Conservation (phyloP, 805 yeast species). For the Zygosaccharomyces bisporus region DNA sequence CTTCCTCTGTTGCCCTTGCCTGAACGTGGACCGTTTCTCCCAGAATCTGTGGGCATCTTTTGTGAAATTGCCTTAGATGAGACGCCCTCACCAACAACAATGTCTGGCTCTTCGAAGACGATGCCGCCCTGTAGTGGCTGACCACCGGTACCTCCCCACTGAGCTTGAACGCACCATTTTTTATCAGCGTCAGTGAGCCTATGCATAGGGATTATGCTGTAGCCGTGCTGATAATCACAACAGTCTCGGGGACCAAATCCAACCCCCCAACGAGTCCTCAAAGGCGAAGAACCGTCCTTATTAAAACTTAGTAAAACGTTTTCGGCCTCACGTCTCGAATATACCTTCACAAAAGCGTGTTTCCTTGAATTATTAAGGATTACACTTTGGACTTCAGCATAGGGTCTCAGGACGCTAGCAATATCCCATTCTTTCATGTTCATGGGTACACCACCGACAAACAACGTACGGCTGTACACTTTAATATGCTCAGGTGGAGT, state of each 20-base stretch:
- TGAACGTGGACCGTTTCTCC: constrained; percentile 81
- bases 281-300: constrained; percentile 55
- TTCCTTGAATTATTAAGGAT: constrained; percentile 83
- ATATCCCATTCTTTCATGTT: constrained; percentile 74
- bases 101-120: constrained; percentile 95
- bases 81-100: constrained; percentile 91
- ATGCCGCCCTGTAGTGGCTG: constrained; percentile 72
- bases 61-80: constrained; percentile 87
- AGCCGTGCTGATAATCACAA: constrained; percentile 89
- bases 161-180: constrained; percentile 83
- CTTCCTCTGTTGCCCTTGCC: constrained; percentile 49
- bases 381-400: constrained; percentile 87
- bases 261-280: constrained; percentile 97
- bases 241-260: constrained; percentile 99
- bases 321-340: constrained; percentile 89
- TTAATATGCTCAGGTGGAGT: constrained; percentile 76
- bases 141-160: constrained; percentile 98
- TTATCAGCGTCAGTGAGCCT: constrained; percentile 92
- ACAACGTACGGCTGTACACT: constrained; percentile 84
- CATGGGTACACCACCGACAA: constrained; percentile 89
- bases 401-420: constrained; percentile 68
- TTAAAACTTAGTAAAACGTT: constrained; percentile 68
- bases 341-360: constrained; percentile 94
- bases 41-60: constrained; percentile 88
- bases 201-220: constrained; percentile 78